These are phyloP conservation scores for Biscutella laevigata DNA, from an alignment of 441 rosid species.

Conservation along the genomic window DNA sequence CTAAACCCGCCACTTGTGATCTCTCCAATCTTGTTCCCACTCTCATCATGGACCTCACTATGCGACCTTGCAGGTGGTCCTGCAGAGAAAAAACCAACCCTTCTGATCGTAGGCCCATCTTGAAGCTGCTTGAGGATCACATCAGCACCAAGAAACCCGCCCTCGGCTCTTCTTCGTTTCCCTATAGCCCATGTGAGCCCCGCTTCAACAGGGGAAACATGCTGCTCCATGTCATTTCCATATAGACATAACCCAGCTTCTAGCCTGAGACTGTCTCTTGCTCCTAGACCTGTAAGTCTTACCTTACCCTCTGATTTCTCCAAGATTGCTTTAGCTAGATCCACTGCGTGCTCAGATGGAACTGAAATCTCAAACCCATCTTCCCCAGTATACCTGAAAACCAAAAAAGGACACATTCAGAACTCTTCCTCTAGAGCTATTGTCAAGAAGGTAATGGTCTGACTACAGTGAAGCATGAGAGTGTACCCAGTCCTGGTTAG, in stretches of 20 bases:
- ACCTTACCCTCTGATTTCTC: conserved; percentile 88
- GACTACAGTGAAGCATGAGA: conserved; percentile 8
- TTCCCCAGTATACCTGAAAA: conserved; percentile 81
- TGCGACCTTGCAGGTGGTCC: conserved; percentile 93
- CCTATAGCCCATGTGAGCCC: conserved; percentile 97
- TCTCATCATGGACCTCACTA: conserved; percentile 77
- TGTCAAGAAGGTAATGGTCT: background rate
- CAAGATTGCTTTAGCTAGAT: conserved; percentile 79
- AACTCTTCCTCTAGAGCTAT: background rate
- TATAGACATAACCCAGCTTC: conserved; percentile 89
- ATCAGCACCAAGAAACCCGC: conserved; percentile 83
- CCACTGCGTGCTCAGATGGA: conserved; percentile 75
- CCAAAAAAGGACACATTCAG: background rate
- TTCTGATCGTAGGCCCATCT: conserved; percentile 76
- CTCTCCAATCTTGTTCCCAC: conserved; percentile 71
- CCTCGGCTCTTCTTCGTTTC: conserved; percentile 85
- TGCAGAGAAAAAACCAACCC: conserved; percentile 64
- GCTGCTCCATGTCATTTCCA: conserved; percentile 96
- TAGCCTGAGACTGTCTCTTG: conserved; percentile 89
- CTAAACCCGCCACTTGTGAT: conserved; percentile 95
- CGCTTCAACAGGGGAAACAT: conserved; percentile 79
- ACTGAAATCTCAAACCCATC: conserved; percentile 97
- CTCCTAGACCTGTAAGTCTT: conserved; percentile 85
- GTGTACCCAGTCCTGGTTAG: conserved; percentile 86
- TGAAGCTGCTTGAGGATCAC: conserved; percentile 78